Percentiles rank a stretch among this genome's conserved stretches.
Conservation (phyloP, 2,329 filamentous ascomycete genomes). For the Rhynchosporium secalis region DNA sequence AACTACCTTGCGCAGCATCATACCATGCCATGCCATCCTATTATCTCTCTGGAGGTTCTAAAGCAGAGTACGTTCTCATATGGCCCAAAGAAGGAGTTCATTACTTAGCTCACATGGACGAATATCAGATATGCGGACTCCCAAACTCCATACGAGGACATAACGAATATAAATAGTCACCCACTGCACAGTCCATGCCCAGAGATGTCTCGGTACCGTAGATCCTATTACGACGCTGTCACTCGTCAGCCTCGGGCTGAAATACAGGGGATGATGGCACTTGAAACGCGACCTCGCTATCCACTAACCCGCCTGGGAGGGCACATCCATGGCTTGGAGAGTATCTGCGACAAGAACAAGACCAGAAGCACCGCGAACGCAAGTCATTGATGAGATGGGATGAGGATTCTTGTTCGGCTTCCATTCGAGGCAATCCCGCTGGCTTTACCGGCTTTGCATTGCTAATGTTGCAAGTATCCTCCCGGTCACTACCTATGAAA, state of each 20-base stretch:
- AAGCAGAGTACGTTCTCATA: background rate
- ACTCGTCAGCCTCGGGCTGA: constrained; percentile 3
- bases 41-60: background rate
- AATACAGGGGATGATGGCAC: constrained; percentile 9
- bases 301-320: constrained; percentile 7
- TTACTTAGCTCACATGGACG: background rate
- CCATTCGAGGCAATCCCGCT: background rate
- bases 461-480: background rate
- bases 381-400: background rate
- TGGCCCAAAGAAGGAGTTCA: background rate
- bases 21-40: constrained; percentile 11
- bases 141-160: background rate
- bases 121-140: background rate
- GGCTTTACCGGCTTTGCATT: background rate
- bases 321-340: background rate
- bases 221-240: constrained; percentile 4
- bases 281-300: constrained; percentile 17
- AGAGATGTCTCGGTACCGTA: constrained; percentile 4
- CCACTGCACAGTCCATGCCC: background rate
- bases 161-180: constrained; percentile 4
- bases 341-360: constrained; percentile 1
- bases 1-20: background rate
- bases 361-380: background rate
- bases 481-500: background rate
- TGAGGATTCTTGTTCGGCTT: background rate